Evolutionary conservation across 352 stramenopile genomes (phyloP), one percentile per base, ranked within the genome.

Genomic region (Albugo candida): DNA sequence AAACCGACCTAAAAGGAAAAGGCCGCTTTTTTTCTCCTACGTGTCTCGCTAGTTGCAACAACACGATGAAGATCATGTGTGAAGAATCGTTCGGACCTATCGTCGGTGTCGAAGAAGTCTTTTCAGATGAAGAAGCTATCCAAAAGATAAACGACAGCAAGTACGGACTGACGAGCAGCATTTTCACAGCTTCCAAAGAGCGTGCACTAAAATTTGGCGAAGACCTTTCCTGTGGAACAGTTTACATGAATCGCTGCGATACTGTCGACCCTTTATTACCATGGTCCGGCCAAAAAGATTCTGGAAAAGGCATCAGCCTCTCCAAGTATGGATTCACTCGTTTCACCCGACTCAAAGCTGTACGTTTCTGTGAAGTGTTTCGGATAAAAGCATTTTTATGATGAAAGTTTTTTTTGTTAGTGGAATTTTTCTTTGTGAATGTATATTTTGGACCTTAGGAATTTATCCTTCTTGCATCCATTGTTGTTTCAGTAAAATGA

Each of bases 201-300:
- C 67, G 64, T 16, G 78, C 73, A 6, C 58, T 78, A 54, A 44
- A 52, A 31, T 38, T 87, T 21, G 73, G 67, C 13, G 58, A 56
- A 19, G 56, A 76, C 48, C 65, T 88, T 17, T 81, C 72, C 41
- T 70, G 64, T 41, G 78, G 78, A 41, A 89, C 75, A 5, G 65
- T 88, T 37, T 91, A 73, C 58, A 83, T 85, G 73, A 92, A 92
- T 61, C 71, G 79, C 34, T 86, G 73, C 56, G 79, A 89, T 48
- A 71, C 71, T 41, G 45, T 89, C 16, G 75, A 88, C 53, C 76
- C 79, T 14, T 78, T 76, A 49, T 54, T 92, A 13, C 75, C 79
- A n/a, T 92, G 79, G 79, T 80, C 65, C 20, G 79, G 79, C 21
- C 51, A 69, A 36, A 78, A 76, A 41, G 64, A 86, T 55, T 78